A percentile compares a stretch with the other conserved stretches of the same genome.
These are phyloP conservation scores for Neurospora sp. DNA, from an alignment of 495 filamentous ascomycete genomes.

Conservation along the genomic window DNA sequence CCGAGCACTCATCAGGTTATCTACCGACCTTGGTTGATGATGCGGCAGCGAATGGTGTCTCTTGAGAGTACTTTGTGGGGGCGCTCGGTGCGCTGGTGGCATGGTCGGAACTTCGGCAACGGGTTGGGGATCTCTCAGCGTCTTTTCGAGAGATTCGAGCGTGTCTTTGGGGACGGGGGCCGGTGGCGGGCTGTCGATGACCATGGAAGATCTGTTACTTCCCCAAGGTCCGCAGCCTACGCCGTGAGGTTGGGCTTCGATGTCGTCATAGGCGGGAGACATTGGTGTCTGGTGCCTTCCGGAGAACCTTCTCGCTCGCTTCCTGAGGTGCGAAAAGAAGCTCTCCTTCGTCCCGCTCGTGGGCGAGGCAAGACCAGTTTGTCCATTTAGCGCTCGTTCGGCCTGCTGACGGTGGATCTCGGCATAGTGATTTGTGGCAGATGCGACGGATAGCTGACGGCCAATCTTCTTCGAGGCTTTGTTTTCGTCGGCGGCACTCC, in stretches of 20 bases:
- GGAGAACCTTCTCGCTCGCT: conserved; percentile 85
- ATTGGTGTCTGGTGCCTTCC: conserved; percentile 73
- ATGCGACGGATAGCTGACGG: conserved; percentile 89
- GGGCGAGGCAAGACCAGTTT: conserved; percentile 52
- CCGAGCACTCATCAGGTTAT: conserved; percentile 46
- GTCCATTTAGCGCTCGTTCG: conserved; percentile 82
- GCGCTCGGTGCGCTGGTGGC: conserved; percentile 42
- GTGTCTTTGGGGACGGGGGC: conserved; percentile 45
- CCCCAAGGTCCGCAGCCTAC: conserved; percentile 77
- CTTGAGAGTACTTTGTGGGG: conserved; percentile 44
- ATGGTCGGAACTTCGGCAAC: conserved; percentile 49
- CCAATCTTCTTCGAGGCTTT: conserved; percentile 87
- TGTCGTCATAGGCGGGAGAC: conserved; percentile 66
- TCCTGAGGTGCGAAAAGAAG: conserved; percentile 95
- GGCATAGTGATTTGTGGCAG: conserved; percentile 78
- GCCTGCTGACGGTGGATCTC: conserved; percentile 86
- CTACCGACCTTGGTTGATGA: conserved; percentile 52
- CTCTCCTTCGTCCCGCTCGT: conserved; percentile 72
- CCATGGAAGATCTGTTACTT: conserved; percentile 72
- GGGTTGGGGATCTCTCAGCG: conserved; percentile 61
- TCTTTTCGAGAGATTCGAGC: conserved; percentile 65
- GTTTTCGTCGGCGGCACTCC: conserved; percentile 39
- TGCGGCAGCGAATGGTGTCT: conserved; percentile 70
- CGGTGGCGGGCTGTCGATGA: conserved; percentile 53
- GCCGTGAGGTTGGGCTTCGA: conserved; percentile 58